Evolutionary conservation across 352 stramenopile genomes (phyloP).

Genomic region (Phytophthora citricola): DNA sequence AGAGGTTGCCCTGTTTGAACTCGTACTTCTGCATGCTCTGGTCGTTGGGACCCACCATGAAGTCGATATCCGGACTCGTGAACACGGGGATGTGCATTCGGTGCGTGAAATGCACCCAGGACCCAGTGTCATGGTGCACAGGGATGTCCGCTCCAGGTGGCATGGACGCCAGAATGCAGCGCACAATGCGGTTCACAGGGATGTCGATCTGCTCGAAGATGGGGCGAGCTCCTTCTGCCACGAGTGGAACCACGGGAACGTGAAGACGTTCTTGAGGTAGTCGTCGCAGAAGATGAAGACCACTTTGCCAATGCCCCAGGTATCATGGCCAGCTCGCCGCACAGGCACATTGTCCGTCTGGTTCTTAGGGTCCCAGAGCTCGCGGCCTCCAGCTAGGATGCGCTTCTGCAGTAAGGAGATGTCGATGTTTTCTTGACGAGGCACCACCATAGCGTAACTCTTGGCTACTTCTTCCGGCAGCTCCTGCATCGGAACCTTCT

Average conservation of each 20-base stretch:
- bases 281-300: conserved; percentile 99
- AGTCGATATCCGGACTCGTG: conserved; percentile 83
- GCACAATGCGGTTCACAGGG: conserved; percentile 85
- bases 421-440: conserved; percentile 69
- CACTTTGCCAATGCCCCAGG: conserved; percentile 98
- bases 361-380: conserved; percentile 72
- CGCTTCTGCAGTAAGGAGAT: conserved; percentile 68
- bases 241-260: conserved; percentile 94
- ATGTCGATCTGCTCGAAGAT: conserved; percentile 93
- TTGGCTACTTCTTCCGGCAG: conserved; percentile 50
- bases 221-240: conserved; percentile 77
- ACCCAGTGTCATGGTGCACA: conserved; percentile 97
- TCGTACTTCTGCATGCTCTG: conserved; percentile 90
- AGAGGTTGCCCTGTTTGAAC: conserved; percentile 94
- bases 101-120: conserved; percentile 96
- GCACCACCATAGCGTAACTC: conserved; percentile 57
- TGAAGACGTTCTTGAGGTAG: conserved; percentile 96
- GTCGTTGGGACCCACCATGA: conserved; percentile 85
- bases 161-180: conserved; percentile 96
- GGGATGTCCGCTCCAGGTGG: conserved; percentile 96
- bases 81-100: conserved; percentile 97
- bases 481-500: conserved; percentile 71
- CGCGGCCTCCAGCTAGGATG: conserved; percentile 48
- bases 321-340: conserved; percentile 95
- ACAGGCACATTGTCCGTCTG: conserved; percentile 93